Evolutionary conservation across 805 yeast species (phyloP).

Genomic region (Limtongia smithiae): DNA sequence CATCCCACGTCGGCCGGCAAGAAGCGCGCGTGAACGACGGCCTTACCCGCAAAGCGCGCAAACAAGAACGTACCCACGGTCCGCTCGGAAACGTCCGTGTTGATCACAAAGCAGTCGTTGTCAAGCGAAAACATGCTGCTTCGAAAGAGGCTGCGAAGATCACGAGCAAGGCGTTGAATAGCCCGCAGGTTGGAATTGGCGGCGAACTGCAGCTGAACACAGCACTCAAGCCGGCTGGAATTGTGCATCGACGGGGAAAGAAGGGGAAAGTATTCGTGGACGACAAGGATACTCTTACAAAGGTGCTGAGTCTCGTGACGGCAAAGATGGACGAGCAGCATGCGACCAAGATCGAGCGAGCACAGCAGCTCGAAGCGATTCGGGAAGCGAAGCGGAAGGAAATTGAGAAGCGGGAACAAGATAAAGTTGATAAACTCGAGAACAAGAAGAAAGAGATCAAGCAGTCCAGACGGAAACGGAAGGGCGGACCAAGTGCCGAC

Average conservation of each 20-base stretch:
- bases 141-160: constrained; percentile 14
- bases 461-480: constrained; percentile 58
- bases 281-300: constrained; percentile 65
- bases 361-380: constrained; percentile 82
- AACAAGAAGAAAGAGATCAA: constrained; percentile 73
- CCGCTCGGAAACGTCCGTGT: constrained; percentile 22
- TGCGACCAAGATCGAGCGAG: constrained; percentile 87
- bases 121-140: not conserved
- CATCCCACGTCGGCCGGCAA: constrained; percentile 9
- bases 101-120: constrained; percentile 7
- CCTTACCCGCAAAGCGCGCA: constrained; percentile 12
- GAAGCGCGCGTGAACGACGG: constrained; percentile 5
- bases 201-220: constrained; percentile 53
- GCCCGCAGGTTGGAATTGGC: constrained; percentile 16
- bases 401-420: constrained; percentile 76
- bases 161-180: constrained; percentile 12
- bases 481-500: not conserved
- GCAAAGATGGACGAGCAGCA: constrained; percentile 77
- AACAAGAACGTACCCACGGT: constrained; percentile 15
- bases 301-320: constrained; percentile 48
- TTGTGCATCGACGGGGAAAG: constrained; percentile 70
- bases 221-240: constrained; percentile 79
- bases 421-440: constrained; percentile 64
- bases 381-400: constrained; percentile 84
- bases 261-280: constrained; percentile 47